phyloP scores from a whole-genome alignment of 148 eudicot species.

The Nyssa sinensis region DNA sequence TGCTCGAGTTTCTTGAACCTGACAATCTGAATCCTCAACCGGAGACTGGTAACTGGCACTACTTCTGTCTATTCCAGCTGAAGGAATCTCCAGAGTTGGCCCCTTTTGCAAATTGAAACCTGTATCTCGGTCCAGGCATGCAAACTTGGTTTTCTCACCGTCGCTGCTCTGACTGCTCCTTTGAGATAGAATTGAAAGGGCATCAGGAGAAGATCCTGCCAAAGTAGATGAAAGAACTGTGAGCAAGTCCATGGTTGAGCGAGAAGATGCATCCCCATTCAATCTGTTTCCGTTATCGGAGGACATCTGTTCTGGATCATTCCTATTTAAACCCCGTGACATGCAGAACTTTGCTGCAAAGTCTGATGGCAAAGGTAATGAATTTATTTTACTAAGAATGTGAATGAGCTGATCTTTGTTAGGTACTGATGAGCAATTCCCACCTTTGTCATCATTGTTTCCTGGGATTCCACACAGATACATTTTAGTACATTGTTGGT shows the following conservation, averaged over 20 bases:
- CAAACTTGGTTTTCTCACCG: constrained; percentile 25
- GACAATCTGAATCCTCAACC: constrained; percentile 58
- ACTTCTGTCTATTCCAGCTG: constrained; percentile 55
- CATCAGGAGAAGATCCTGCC: constrained; percentile 36
- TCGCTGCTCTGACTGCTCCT: constrained; percentile 34
- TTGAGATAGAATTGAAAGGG: constrained; percentile 29
- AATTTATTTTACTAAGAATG: constrained; percentile 62
- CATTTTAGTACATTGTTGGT: neutral
- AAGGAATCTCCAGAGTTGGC: constrained; percentile 23
- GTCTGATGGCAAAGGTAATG: constrained; percentile 51
- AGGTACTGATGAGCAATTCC: constrained; percentile 37
- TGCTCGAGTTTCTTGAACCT: constrained; percentile 41
- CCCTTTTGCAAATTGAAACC: constrained; percentile 28
- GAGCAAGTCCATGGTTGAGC: constrained; percentile 61
- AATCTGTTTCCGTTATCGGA: constrained; percentile 31
- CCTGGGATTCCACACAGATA: constrained; percentile 32
- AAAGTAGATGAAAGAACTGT: constrained; percentile 44
- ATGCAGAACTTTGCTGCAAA: constrained; percentile 29
- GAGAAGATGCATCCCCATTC: constrained; percentile 32
- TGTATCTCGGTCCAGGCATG: constrained; percentile 21
- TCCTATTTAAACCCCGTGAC: constrained; percentile 19
- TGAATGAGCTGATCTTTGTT: constrained; percentile 66
- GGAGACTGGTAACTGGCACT: constrained; percentile 72
- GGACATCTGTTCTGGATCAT: constrained; percentile 16
- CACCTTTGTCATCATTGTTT: constrained; percentile 40